Evolutionary conservation across 1,284 basidiomycete species (phyloP), one percentile per base, ranked within the genome.

Genomic region (Inonotus hispidus): DNA sequence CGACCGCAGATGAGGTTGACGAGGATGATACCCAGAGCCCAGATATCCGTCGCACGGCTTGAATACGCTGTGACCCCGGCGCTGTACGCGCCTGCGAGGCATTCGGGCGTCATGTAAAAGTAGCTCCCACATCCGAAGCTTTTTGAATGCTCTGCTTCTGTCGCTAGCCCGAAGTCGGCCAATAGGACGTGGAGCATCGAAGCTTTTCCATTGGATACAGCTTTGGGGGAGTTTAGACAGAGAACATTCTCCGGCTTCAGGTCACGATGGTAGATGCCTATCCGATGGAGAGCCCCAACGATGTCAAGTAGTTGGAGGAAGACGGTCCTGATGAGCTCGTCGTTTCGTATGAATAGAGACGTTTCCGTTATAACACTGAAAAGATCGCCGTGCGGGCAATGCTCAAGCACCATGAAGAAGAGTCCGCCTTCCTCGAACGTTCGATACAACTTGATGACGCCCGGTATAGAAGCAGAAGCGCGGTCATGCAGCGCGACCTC

Each of bases 171-270:
- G 71, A 90, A 91, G 74, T 91, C 88, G 43, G 84, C 80, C 7
- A 63, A 16, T 21, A 80, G 77, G 19, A 90, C 75, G 57, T 74
- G 72, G 56, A n/a, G 6, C 19, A 23, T n/a, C n/a, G 71, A 68
- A 53, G 82, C 81, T 45, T 71, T 68, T 4, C 65, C 64, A 10
- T 41, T 35, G 32, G 6, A 4, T 25, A 47, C 10, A 41, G 7
- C 2, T 16, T 43, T 10, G 13, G 25, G 29, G 4, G 55, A 45
- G 39, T 3, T 10, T 37, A 56, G 78, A 67, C 83, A 83, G 23
- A 91, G 74, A 63, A 90, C 83, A 72, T 91, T 90, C 69, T 89
- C 87, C 0, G 88, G 87, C 71, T 90, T 90, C 59, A 90, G 75
- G 68, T 90, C 88, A 35, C 87, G 83, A 68, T 88, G 87, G 70